Conservation (phyloP, 2,329 filamentous ascomycete species). For the Aspergillus floridensis region DNA sequence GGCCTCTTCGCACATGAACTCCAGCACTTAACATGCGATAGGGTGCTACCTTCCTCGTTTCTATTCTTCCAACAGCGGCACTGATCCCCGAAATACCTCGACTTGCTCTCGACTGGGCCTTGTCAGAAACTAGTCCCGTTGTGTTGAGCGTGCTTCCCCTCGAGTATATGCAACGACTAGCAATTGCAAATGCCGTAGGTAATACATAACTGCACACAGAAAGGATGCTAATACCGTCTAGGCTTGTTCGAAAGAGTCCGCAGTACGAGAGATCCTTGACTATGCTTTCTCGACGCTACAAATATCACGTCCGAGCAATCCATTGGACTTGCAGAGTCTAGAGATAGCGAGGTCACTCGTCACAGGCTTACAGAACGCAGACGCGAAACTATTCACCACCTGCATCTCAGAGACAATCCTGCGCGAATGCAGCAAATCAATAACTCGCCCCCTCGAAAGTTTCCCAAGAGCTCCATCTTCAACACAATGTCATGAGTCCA, state of each 20-base stretch:
- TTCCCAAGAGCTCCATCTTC: constrained; percentile 22
- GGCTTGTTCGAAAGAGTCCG: constrained; percentile 21
- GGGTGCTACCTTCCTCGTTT: constrained; percentile 33
- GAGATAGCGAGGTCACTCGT: constrained; percentile 27
- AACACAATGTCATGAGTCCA: constrained; percentile 19
- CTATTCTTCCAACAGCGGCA: constrained; percentile 23
- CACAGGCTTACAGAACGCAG: constrained; percentile 19
- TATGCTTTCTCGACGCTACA: constrained; percentile 25
- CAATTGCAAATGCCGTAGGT: constrained; percentile 42
- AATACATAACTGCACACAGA: not conserved
- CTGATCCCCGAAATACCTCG: constrained; percentile 28
- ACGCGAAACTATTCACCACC: constrained; percentile 10
- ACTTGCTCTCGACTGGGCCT: constrained; percentile 24
- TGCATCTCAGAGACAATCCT: constrained; percentile 12
- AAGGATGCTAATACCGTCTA: constrained; percentile 17
- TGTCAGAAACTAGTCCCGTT: constrained; percentile 24
- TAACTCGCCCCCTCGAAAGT: constrained; percentile 17
- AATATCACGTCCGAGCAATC: not conserved
- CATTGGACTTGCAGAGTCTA: constrained; percentile 15
- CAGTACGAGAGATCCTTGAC: constrained; percentile 22
- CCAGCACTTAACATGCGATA: constrained; percentile 12
- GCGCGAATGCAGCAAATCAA: constrained; percentile 15
- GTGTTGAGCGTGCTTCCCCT: constrained; percentile 23
- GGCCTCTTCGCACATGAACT: not conserved
- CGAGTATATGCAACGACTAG: constrained; percentile 25